A percentile compares a stretch with the other conserved stretches of the same genome.
Evolutionary conservation across 768 basidiomycete species (phyloP).

Genomic region (Kockovaella imperatae): DNA sequence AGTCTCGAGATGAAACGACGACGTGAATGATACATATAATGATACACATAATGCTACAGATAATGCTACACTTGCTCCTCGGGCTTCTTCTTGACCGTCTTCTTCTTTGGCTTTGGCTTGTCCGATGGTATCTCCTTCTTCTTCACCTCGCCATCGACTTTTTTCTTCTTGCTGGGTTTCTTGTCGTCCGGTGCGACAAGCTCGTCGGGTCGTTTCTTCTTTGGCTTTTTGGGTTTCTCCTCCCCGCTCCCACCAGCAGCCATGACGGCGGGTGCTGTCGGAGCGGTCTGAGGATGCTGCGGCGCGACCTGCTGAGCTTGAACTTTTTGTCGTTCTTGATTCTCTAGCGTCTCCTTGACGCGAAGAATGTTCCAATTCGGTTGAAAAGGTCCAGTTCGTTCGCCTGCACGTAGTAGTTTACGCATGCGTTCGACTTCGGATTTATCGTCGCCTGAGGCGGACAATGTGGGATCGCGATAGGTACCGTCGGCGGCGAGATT

Average conservation of each 20-base stretch:
- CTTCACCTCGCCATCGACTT: conserved; percentile 1
- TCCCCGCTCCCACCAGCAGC: conserved; percentile 6
- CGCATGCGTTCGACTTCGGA: conserved; percentile 24
- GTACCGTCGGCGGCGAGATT: conserved; percentile 34
- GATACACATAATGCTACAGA: background rate
- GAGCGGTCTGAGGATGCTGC: conserved; percentile 1
- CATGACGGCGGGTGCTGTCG: background rate
- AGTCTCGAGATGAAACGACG: conserved; percentile 14
- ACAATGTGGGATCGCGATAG: conserved; percentile 7
- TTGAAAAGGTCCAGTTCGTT: conserved; percentile 21
- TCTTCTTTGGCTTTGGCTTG: conserved; percentile 14
- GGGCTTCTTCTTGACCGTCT: conserved; percentile 13
- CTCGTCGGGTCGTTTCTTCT: conserved; percentile 22
- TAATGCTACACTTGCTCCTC: background rate
- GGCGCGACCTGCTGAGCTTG: conserved; percentile 7
- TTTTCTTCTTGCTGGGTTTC: conserved; percentile 21
- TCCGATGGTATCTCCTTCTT: conserved; percentile 4
- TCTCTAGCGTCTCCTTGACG: conserved; percentile 21
- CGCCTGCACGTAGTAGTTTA: conserved; percentile 27
- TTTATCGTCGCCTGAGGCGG: conserved; percentile 4
- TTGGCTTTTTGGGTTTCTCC: conserved; percentile 23
- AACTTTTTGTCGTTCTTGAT: background rate
- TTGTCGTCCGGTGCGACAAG: conserved; percentile 13
- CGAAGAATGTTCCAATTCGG: conserved; percentile 30
- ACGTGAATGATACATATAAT: conserved; percentile 5